Evolutionary conservation across 176 grass and related monocot species (phyloP).

Genomic region (Sorghum bicolor): Sorghum_bicolor_NCBIv3 NC_012878.2:8995501-8996000

Average conservation of each 20-base stretch:
- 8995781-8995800: background rate
- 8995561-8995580: too few relatives aligned
- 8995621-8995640: background rate
- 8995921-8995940: constrained; percentile 8
- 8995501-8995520: too few relatives aligned
- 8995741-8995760: background rate
- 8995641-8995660: background rate
- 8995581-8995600: too few relatives aligned
- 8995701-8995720: background rate
- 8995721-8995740: background rate
- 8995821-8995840: background rate
- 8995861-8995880: too few relatives aligned
- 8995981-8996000: background rate
- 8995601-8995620: background rate
- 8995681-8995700: background rate
- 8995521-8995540: too few relatives aligned
- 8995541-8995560: too few relatives aligned
- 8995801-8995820: background rate
- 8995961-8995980: background rate
- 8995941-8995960: constrained; percentile 1
- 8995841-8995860: too few relatives aligned
- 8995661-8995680: background rate
- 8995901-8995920: background rate
- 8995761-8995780: background rate
- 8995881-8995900: background rate